phyloP scores from a whole-genome alignment of 352 stramenopile genomes.

The Globisporangium abappressorium region DNA sequence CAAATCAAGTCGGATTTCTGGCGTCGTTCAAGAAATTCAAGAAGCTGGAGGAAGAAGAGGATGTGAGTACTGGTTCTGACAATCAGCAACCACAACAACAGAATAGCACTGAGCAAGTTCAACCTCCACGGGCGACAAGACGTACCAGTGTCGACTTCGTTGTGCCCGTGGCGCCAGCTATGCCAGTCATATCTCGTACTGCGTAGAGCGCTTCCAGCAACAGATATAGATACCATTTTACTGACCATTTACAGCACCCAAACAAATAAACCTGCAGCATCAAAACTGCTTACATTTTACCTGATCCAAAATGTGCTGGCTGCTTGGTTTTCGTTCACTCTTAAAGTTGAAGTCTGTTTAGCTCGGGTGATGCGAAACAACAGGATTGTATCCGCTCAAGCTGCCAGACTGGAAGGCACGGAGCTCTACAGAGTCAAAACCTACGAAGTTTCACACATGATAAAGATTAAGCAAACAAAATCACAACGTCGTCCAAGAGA shows the following conservation, averaged over 20 bases:
- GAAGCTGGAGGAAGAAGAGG: conserved; percentile 20
- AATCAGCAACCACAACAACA: background rate
- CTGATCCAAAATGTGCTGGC: background rate
- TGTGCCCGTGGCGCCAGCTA: background rate
- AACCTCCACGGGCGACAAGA: background rate
- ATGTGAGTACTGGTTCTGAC: background rate
- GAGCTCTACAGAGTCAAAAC: conserved; percentile 51
- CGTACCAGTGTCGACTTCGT: conserved; percentile 13
- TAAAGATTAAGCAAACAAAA: background rate
- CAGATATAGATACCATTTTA: background rate
- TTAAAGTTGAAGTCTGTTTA: background rate
- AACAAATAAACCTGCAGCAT: background rate
- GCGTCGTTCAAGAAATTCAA: conserved; percentile 34
- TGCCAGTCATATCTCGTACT: conserved; percentile 7
- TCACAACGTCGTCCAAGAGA: background rate
- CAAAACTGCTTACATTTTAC: background rate
- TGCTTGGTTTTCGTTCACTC: background rate
- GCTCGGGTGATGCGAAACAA: conserved; percentile 10
- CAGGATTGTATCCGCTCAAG: conserved; percentile 54
- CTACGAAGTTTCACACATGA: conserved; percentile 18
- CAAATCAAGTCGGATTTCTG: conserved; percentile 21
- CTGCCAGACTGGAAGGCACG: conserved; percentile 58
- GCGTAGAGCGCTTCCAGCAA: background rate
- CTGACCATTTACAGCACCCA: background rate
- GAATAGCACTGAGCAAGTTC: background rate